A percentile compares a stretch with the other conserved stretches of the same genome.
Evolutionary conservation across 352 stramenopile genomes (phyloP).

Genomic region (Peronospora belbahrii): DNA sequence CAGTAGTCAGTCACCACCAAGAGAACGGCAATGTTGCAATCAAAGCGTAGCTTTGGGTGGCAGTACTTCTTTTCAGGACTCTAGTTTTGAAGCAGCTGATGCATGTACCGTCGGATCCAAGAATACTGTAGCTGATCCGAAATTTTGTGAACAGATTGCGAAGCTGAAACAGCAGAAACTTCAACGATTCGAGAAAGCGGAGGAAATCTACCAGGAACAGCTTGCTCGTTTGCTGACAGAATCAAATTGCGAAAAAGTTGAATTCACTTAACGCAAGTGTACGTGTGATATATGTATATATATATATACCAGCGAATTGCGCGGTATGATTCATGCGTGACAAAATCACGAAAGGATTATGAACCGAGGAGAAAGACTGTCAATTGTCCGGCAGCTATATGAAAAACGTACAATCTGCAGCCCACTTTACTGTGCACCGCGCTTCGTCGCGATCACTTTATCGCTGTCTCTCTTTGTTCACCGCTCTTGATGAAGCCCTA

Average conservation of each 20-base stretch:
- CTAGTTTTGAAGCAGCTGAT: slow-evolving; percentile 11
- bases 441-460: too few relatives aligned
- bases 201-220: slow-evolving; percentile 36
- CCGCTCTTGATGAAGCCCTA: too few relatives aligned
- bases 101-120: background rate
- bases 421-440: too few relatives aligned
- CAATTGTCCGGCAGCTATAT: too few relatives aligned
- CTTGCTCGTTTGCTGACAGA: slow-evolving; percentile 21
- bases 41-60: slow-evolving; percentile 17
- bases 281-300: too few relatives aligned
- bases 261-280: background rate
- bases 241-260: background rate
- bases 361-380: too few relatives aligned
- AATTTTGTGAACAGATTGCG: slow-evolving; percentile 27
- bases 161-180: slow-evolving; percentile 28
- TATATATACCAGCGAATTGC: too few relatives aligned
- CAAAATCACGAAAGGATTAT: too few relatives aligned
- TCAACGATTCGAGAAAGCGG: slow-evolving; percentile 23
- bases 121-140: background rate
- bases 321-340: too few relatives aligned
- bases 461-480: too few relatives aligned
- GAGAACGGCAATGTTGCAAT: background rate
- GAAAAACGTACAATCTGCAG: too few relatives aligned
- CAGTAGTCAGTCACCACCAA: slow-evolving; percentile 4
- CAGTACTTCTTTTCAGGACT: slow-evolving; percentile 25